Conservation (phyloP, 2,329 filamentous ascomycete genomes). For the Didymella pomorum region DNA sequence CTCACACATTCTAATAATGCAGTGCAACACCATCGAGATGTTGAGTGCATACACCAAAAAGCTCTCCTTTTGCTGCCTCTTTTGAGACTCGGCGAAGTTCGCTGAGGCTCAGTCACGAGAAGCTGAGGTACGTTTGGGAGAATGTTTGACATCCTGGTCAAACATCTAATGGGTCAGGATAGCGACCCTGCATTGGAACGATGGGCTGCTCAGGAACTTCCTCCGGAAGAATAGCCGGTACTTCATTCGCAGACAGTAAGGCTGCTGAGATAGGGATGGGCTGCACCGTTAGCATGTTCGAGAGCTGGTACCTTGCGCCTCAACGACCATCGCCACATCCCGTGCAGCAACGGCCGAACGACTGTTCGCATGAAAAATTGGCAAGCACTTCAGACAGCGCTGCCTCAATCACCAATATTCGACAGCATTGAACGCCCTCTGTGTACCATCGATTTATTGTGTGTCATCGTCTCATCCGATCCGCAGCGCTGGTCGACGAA, state of each 20-base stretch:
- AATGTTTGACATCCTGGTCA: slow-evolving; percentile 8
- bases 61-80: neutral
- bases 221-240: neutral
- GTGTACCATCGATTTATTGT: slow-evolving; percentile 3
- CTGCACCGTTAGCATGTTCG: slow-evolving; percentile 2
- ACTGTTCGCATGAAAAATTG: neutral
- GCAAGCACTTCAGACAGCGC: neutral
- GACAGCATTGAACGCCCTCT: neutral
- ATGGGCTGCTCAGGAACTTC: neutral
- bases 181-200: neutral
- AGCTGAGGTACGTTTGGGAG: neutral
- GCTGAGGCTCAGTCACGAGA: neutral
- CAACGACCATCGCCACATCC: slow-evolving; percentile 8
- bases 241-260: neutral
- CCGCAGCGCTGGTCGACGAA: neutral
- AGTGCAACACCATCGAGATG: slow-evolving; percentile 12
- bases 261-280: slow-evolving; percentile 15
- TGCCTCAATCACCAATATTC: neutral
- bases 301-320: slow-evolving; percentile 17
- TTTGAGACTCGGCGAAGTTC: neutral
- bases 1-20: slow-evolving; percentile 19
- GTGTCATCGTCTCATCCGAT: neutral
- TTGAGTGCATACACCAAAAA: neutral
- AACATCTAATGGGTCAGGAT: neutral
- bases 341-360: slow-evolving; percentile 3